Evolutionary conservation across 805 yeast species (phyloP), one percentile per base, ranked within the genome.

Genomic region (Hanseniaspora thailandica): DNA sequence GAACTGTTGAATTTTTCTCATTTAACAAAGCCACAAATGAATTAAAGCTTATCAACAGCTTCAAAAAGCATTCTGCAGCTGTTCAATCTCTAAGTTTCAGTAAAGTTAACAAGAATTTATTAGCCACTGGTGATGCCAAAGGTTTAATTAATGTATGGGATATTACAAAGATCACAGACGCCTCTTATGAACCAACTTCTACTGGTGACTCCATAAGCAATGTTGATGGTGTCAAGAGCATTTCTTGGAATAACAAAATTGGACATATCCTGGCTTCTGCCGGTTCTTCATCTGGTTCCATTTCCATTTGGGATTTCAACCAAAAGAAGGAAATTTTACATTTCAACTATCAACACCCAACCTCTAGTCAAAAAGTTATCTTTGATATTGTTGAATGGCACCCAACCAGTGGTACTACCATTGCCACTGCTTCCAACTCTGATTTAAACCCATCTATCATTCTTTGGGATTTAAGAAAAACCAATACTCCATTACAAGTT

Each of bases 61-160:
- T 76, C 33, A 76, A 73, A 4, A 71, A 80, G 23, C 96, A 86
- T 66, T 65, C 80, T 5, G 82, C 85, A 22, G 74, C 88, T 2
- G 87, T 85, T 48, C 80, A 78, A 59, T 71, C 84, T 20, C 76
- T 88, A 54, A 81, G 77, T 55, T 90, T 90, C 76, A 87, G 84
- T 65, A 84, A 86, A 3, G 71, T 76, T 47, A 87, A 86, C 64
- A 67, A 71, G 43, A 81, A 83, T 57, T 75, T 86, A 25, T 68
- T 93, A 60, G 95, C 84, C 4, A 78, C 96, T 17, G 96, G 94
- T 46, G 96, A 96, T 54, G 72, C 82, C n/a, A 78, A 81, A 56
- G 94, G 96, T 57, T 94, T 90, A 70, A 80, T 93, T 50, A 82
- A 76, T 62, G 78, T 93, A 54, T 93, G 97, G 96, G 96, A 93